Evolutionary conservation across 768 basidiomycete species (phyloP), one percentile per base, ranked within the genome.

Genomic region (Boletus reticulatus): DNA sequence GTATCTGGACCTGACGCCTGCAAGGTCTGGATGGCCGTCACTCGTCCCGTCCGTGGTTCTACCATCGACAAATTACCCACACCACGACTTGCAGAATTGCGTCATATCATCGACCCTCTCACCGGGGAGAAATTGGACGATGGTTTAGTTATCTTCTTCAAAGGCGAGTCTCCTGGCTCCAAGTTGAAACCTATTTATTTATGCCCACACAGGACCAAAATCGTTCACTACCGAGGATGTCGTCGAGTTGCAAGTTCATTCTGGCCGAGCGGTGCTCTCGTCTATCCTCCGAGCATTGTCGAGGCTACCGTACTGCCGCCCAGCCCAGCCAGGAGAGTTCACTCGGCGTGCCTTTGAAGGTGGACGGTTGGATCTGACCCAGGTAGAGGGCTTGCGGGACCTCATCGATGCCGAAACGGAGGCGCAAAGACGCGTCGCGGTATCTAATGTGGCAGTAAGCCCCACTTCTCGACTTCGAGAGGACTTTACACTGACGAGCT

Each of bases 401-500:
- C 78, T 96, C 32, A 87, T 96, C 42, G 86, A 94, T 50, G 92
- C 92, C 0, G 92, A 94, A 64, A 96, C 94, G 0, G 91, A 93
- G 62, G 76, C 74, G 17, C 94, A 96, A 68, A 77, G 94, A 51
- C 82, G 81, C 43, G 73, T 88, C 52, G 94, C 94, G 13, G 69
- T 91, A 49, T 74, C 80, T 37, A 82, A 82, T 47, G 89, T 84
- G 19, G 78, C 79, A 69, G 93, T 92, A 64, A 46, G 86, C 76
- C 46, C 61, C 53, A 31, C 52, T 45, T 6, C 20, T 47, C 27
- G 16, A 19, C 16, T 29, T 32, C 22, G 9, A 27, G 8, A 24
- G 32, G 4, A 12, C 32, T 29, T 39, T 20, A 6, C 17, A 5
- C 32, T 55, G 31, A 61, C 20, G 46, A 48, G 11, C 19, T 17